Percentiles rank a stretch among this genome's conserved stretches.
Evolutionary conservation across 164 flowering plant genomes (phyloP).

Genomic region (Stephania japonica): DNA sequence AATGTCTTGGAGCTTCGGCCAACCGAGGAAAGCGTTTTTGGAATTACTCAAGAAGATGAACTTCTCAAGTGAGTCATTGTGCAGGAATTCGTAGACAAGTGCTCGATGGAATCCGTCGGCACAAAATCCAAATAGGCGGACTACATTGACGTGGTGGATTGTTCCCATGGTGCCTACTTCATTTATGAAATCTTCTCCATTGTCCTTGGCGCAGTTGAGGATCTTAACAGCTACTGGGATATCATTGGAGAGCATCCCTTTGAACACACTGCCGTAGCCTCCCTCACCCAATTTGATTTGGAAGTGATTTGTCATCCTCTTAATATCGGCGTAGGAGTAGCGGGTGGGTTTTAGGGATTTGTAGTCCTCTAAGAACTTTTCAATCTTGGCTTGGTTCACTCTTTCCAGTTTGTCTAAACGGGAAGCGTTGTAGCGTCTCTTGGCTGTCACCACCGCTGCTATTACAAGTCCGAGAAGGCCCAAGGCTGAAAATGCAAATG

Average conservation of each 20-base stretch:
- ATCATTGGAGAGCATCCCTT: too few relatives aligned
- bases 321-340: too few relatives aligned
- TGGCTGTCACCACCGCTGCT: not conserved
- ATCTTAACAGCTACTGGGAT: conserved; percentile 4
- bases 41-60: not conserved
- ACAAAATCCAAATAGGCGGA: not conserved
- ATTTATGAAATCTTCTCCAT: not conserved
- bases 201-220: not conserved
- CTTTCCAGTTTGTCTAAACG: not conserved
- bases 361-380: conserved; percentile 1
- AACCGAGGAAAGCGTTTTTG: not conserved
- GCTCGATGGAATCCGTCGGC: not conserved
- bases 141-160: conserved; percentile 1
- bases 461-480: not conserved
- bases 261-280: too few relatives aligned
- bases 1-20: conserved; percentile 6
- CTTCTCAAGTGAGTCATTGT: conserved; percentile 4
- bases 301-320: too few relatives aligned
- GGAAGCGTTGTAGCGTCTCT: not conserved
- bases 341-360: not conserved
- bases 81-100: conserved; percentile 4
- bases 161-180: conserved; percentile 5
- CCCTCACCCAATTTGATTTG: too few relatives aligned
- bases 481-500: not conserved
- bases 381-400: not conserved